Conservation (phyloP, 257 asterid species). For the Solanum chilense region DNA sequence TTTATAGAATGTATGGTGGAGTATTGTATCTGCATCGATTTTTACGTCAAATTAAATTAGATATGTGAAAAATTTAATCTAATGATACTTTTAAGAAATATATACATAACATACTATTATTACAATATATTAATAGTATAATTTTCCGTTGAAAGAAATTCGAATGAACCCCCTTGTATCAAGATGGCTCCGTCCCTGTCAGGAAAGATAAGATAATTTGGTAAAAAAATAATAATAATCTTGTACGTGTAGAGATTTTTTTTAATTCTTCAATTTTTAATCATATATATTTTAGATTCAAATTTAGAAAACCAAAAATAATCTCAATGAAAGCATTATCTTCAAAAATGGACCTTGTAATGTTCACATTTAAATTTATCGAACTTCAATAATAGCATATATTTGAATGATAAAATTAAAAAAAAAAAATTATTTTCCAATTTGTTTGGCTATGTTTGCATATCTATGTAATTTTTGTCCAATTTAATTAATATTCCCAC, state of each 20-base stretch:
- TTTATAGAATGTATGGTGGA: not conserved
- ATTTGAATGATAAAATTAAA: not conserved
- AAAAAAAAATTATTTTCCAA: not conserved
- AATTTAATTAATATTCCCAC: not conserved
- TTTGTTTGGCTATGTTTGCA: not conserved
- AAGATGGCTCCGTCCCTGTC: too few species aligned
- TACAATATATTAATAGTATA: too few species aligned
- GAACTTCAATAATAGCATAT: not conserved
- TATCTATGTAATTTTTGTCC: not conserved
- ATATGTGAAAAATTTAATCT: too few species aligned
- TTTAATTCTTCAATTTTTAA: not conserved
- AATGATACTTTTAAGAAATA: too few species aligned
- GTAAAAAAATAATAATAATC: too few species aligned
- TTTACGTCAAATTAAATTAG: not conserved
- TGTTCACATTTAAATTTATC: not conserved
- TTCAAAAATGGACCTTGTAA: accelerated
- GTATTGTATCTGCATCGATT: not conserved
- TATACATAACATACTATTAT: too few species aligned
- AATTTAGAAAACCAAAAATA: accelerated
- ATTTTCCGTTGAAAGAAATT: too few species aligned
- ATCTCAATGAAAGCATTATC: too few species aligned
- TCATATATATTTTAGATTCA: accelerated
- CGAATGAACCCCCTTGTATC: too few species aligned
- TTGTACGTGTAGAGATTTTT: too few species aligned
- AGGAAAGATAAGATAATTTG: too few species aligned